Percentiles rank a stretch among this genome's conserved stretches.
These are phyloP conservation scores for Misopates orontium DNA, from an alignment of 257 asterid species.

Conservation along the genomic window DNA sequence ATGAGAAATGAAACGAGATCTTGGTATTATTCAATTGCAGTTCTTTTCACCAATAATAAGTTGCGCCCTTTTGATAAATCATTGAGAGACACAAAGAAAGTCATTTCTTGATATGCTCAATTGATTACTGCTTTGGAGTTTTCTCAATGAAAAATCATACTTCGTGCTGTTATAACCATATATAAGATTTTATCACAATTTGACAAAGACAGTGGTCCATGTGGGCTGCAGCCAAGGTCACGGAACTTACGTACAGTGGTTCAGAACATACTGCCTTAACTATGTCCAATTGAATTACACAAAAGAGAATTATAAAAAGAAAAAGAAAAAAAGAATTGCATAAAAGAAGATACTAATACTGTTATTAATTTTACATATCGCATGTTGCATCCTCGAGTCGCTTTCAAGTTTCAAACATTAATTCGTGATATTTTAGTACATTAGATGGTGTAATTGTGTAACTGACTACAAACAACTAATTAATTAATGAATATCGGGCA, in stretches of 20 bases:
- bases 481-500: no score
- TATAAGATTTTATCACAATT: no score
- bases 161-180: no score
- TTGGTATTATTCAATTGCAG: not conserved
- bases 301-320: no score
- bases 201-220: slow-evolving; percentile 1
- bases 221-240: not conserved
- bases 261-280: not conserved
- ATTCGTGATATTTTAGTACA: no score
- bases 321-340: no score
- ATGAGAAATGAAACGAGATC: not conserved
- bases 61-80: not conserved
- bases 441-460: no score
- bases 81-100: slow-evolving; percentile 1
- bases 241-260: not conserved
- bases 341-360: no score
- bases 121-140: slow-evolving; percentile 10
- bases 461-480: no score
- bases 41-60: not conserved
- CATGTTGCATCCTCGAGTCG: no score
- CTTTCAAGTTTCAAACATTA: no score
- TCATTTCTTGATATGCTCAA: slow-evolving; percentile 26
- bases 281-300: not conserved
- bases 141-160: not conserved
- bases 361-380: no score